Conservation (phyloP, 176 grass and related monocot species). For the Musa acuminata region DNA sequence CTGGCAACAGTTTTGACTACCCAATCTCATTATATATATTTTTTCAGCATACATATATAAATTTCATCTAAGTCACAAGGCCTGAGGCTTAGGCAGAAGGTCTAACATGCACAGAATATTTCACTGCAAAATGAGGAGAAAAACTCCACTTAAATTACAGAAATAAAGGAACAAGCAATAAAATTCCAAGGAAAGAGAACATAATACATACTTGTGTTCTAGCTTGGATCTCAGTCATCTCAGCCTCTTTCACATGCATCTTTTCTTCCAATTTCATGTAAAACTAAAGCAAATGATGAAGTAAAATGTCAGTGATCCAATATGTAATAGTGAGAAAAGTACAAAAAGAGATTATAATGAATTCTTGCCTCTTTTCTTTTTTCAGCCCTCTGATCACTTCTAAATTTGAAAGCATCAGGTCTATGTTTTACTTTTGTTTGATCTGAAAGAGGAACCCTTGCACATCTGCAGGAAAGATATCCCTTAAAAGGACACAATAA, state of each 20-base stretch:
- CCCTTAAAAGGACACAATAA: no score
- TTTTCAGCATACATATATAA: no score
- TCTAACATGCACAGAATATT: no score
- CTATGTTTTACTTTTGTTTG: constrained; percentile 14
- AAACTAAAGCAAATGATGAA: constrained; percentile 6
- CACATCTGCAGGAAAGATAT: constrained; percentile 3
- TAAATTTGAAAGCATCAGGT: constrained; percentile 8
- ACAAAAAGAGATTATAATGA: background rate
- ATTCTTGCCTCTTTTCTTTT: constrained; percentile 24
- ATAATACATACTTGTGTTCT: constrained; percentile 17
- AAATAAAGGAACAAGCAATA: background rate
- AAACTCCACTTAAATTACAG: no score
- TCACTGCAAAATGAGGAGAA: no score
- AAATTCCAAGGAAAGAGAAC: background rate
- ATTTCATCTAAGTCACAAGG: no score
- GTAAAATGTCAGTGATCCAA: background rate
- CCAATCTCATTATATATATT: no score
- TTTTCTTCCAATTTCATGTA: constrained; percentile 22
- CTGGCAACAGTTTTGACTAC: no score
- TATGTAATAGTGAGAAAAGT: no score
- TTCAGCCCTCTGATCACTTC: constrained; percentile 20
- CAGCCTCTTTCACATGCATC: constrained; percentile 20
- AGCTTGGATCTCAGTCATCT: constrained; percentile 25
- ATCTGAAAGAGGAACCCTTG: background rate
- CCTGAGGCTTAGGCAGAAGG: no score